Evolutionary conservation across 352 stramenopile genomes (phyloP).

Genomic region (Phytophthora quininea): DNA sequence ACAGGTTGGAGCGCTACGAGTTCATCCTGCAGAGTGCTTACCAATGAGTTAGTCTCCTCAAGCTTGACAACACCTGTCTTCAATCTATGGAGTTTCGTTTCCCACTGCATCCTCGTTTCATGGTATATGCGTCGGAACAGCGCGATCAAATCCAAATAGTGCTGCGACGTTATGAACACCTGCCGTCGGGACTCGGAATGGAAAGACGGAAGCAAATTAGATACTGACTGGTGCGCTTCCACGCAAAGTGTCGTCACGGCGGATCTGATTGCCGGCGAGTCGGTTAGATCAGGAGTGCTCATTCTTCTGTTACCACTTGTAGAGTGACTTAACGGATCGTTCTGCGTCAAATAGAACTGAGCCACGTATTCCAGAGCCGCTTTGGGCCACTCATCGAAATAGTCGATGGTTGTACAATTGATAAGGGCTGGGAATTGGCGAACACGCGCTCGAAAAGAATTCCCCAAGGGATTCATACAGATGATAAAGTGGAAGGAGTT

Average conservation of each 20-base stretch:
- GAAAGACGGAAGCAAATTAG: conserved; percentile 35
- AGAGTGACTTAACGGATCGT: conserved; percentile 2
- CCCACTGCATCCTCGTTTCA: conserved; percentile 48
- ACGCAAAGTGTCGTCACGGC: conserved; percentile 54
- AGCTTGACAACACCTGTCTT: conserved; percentile 72
- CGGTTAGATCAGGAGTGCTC: conserved; percentile 11
- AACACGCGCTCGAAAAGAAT: conserved; percentile 83
- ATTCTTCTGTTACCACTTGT: neutral
- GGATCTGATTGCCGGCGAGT: conserved; percentile 24
- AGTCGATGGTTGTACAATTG: conserved; percentile 95
- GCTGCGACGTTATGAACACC: conserved; percentile 78
- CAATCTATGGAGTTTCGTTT: conserved; percentile 61
- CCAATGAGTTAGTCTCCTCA: conserved; percentile 72
- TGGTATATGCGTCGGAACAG: conserved; percentile 83
- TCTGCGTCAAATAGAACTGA: conserved; percentile 56
- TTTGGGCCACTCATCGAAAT: conserved; percentile 92
- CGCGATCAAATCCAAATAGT: conserved; percentile 91
- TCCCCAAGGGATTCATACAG: conserved; percentile 85
- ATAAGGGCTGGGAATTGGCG: conserved; percentile 93
- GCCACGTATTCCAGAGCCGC: conserved; percentile 87
- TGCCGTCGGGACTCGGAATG: conserved; percentile 39
- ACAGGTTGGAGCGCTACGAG: conserved; percentile 87
- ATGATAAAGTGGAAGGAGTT: conserved; percentile 92
- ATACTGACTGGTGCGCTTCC: conserved; percentile 54
- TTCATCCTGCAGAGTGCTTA: conserved; percentile 71